These are phyloP conservation scores for Bruguiera gymnorhiza DNA, from an alignment of 345 rosid genomes.

Conservation along the genomic window DNA sequence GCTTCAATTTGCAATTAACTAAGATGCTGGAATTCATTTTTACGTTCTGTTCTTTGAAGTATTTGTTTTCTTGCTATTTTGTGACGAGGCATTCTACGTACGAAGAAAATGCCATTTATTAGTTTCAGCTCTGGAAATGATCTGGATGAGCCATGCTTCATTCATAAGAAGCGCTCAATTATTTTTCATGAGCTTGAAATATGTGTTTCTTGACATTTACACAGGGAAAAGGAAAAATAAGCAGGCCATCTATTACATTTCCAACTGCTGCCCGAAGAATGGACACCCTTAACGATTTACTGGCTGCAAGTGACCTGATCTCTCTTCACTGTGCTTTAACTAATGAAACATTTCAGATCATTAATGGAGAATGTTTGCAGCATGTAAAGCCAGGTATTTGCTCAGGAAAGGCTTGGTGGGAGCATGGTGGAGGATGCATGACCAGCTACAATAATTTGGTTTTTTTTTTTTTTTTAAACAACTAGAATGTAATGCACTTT, in stretches of 20 bases:
- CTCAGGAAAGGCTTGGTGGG: neutral
- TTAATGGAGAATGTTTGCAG: conserved; percentile 93
- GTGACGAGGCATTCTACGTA: too few species aligned
- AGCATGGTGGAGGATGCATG: too few species aligned
- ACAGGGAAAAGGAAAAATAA: conserved; percentile 65
- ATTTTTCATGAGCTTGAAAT: conserved; percentile 7
- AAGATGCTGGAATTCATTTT: neutral
- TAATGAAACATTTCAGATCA: conserved; percentile 88
- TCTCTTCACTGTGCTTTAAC: conserved; percentile 93
- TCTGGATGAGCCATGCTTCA: too few species aligned
- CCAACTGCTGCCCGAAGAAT: conserved; percentile 94
- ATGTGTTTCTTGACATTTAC: conserved; percentile 1
- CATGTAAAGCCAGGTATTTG: conserved; percentile 87
- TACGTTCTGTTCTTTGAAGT: neutral
- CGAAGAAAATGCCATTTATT: too few species aligned
- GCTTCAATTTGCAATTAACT: neutral
- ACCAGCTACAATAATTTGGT: too few species aligned
- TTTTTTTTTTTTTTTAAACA: too few species aligned
- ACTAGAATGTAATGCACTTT: too few species aligned
- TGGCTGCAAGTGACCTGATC: conserved; percentile 95
- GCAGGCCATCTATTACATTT: conserved; percentile 58
- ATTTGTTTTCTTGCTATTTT: too few species aligned
- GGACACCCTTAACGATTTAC: conserved; percentile 95
- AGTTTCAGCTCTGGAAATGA: too few species aligned
- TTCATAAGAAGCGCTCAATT: neutral